Percentiles rank a stretch among this genome's conserved stretches.
phyloP scores from a whole-genome alignment of 2,329 filamentous ascomycete species.

The Penicillium sp. region DNA sequence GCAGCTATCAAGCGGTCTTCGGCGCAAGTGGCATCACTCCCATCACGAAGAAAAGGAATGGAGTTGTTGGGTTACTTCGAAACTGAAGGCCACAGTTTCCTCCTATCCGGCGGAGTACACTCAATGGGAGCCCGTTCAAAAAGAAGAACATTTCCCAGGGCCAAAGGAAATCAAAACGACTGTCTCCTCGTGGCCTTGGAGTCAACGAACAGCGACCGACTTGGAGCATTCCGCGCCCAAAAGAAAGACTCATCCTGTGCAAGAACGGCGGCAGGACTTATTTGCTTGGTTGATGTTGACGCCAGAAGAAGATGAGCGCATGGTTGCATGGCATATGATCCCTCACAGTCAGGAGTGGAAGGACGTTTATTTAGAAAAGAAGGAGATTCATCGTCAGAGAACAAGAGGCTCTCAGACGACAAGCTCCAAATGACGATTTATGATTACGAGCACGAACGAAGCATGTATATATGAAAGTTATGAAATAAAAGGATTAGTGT shows the following conservation, averaged over 20 bases:
- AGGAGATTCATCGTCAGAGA: constrained; percentile 2
- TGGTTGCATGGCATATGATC: constrained; percentile 12
- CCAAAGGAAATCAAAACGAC: background rate
- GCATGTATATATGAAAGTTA: background rate
- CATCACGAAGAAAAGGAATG: background rate
- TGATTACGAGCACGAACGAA: background rate
- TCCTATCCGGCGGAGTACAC: constrained; percentile 4
- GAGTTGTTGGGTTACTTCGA: constrained; percentile 6
- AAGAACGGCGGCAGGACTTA: constrained; percentile 10
- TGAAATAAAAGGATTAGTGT: background rate
- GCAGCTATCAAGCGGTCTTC: background rate
- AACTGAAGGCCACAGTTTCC: constrained; percentile 6
- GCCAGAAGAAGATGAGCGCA: constrained; percentile 8
- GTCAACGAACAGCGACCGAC: background rate
- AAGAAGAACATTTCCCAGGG: background rate
- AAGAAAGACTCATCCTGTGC: background rate
- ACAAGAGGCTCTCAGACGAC: background rate
- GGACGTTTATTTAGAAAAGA: constrained; percentile 8
- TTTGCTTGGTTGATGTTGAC: constrained; percentile 12
- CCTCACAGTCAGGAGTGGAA: constrained; percentile 11
- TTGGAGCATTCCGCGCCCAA: background rate
- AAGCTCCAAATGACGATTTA: background rate
- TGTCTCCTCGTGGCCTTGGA: background rate
- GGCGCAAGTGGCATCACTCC: background rate
- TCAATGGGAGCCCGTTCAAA: background rate